Percentiles rank a stretch among this genome's conserved stretches.
Evolutionary conservation across 2,329 filamentous ascomycete species (phyloP).

Genomic region (Aspergillus costaricaensis): DNA sequence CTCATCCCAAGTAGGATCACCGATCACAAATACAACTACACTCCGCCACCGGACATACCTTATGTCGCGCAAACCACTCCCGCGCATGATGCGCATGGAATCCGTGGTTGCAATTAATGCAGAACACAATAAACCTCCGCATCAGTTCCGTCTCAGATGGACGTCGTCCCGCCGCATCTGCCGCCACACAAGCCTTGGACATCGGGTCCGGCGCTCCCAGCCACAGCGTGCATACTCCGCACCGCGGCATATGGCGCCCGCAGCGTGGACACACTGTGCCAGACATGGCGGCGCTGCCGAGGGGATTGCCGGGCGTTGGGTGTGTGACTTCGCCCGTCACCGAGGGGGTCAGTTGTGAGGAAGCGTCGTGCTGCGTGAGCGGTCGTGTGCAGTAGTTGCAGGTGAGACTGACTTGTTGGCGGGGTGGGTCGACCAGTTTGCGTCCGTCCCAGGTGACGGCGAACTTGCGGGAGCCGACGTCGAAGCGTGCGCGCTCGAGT

Average conservation of each 20-base stretch:
- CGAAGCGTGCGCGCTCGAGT: conserved; percentile 60
- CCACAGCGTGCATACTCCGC: conserved; percentile 64
- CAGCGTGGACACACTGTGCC: conserved; percentile 63
- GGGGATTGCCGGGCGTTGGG: conserved; percentile 38
- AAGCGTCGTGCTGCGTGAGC: conserved; percentile 51
- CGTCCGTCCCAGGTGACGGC: conserved; percentile 54
- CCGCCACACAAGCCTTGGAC: conserved; percentile 40
- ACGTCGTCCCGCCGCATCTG: conserved; percentile 35
- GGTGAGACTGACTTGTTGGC: conserved; percentile 58
- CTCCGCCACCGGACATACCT: conserved; percentile 44
- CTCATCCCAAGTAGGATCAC: conserved; percentile 18
- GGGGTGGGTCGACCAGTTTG: conserved; percentile 51
- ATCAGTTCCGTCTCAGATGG: conserved; percentile 48
- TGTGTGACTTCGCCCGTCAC: conserved; percentile 36
- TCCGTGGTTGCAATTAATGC: conserved; percentile 64
- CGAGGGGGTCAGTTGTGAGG: conserved; percentile 30
- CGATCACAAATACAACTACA: conserved; percentile 46
- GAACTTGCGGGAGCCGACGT: conserved; percentile 58
- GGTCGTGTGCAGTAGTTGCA: conserved; percentile 63
- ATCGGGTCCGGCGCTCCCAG: conserved; percentile 60
- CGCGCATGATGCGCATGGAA: conserved; percentile 65
- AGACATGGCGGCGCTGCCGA: conserved; percentile 38
- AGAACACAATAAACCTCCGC: conserved; percentile 61
- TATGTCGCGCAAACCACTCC: conserved; percentile 57
- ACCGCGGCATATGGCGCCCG: conserved; percentile 63